Evolutionary conservation across 139 green algal species (phyloP), one percentile per base, ranked within the genome.

Genomic region (Edaphochlamys debaryana): DNA sequence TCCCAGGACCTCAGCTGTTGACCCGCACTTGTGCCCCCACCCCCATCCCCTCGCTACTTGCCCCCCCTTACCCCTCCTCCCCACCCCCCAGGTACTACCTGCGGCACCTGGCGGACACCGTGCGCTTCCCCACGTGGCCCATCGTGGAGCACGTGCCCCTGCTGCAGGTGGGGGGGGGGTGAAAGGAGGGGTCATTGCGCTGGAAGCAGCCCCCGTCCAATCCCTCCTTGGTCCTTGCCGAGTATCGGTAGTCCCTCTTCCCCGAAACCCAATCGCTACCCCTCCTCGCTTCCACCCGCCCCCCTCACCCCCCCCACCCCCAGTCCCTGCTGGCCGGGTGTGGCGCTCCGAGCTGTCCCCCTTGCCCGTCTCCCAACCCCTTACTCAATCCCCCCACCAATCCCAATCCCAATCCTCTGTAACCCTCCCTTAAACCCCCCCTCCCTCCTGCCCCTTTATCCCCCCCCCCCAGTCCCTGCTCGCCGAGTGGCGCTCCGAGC

Each of bases 81-180:
- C 94, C 0, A 91, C 97, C 69, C 90, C 96, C 38, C 50, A 90
- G 69, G 85, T 99, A 99, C 92, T 99, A 99, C 88, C 92, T 99
- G 66, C 88, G 91, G 67, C 96, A 98, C 87, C 87, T 99, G 62
- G 96, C 91, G 76, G 92, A 98, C 86, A 91, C 93, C 34, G 79
- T 79, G 0, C 89, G 91, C 36, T 98, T 98, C 89, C 86, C 90
- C 0, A 82, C 90, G 69, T 98, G 95, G 96, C 88, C 82, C 1
- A 80, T 98, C 23, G 91, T 93, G 62, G 95, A 98, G 58, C 94
- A 98, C 66, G 93, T 98, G 23, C 88, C 89, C 34, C 89, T 99
- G 68, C 89, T 98, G 66, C 96, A 98, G 91, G 92, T 94, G 41
- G 9, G 81, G 32, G 11, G 32, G n/a, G n/a, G n/a, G n/a, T n/a